Base-by-base conservation (phyloP, 106 monocot species). In the Amphibolis antarctica region DNA sequence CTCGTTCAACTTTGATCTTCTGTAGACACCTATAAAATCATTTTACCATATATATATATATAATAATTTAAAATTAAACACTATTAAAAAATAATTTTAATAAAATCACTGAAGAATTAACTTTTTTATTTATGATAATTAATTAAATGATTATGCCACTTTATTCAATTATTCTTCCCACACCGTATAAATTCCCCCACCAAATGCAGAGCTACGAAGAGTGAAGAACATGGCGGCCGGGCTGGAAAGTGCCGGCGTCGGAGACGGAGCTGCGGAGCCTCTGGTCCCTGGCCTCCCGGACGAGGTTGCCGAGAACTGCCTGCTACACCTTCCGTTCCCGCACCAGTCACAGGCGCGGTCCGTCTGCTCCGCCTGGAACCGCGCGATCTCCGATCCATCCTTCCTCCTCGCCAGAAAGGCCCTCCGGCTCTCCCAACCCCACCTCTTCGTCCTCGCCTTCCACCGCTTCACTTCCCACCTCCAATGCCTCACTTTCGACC, bases 211-310 rank as follows among this genome's bases (percentile, higher is more conserved):
- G n/a, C n/a, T n/a, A n/a, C n/a, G n/a, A n/a, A n/a, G n/a, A n/a
- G n/a, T n/a, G n/a, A n/a, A n/a, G n/a, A n/a, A n/a, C n/a, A n/a
- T n/a, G n/a, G n/a, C 36, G 36, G 46, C 14, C 53, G 25, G 46
- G 28, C 42, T 53, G 65, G 30, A 12, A 66, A 36, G 3, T 46
- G 63, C 12, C 1, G 24, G 1, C 22, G 44, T 14, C 25, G 67
- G 15, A 42, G 66, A 27, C 44, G 64, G 72, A 26, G 44, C 5
- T 46, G 70, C 47, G 61, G 46, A 52, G 50, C 49, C 31, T 59
- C 50, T 87, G 46, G 83, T 87, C 44, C 87, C 87, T 11, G 87
- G 83, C 3, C 69, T 87, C 18, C 87, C 87, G 20, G 83, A 87
- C 68, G 83, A 87, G 53, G 65, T 87, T 28, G 80, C 83, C 43